Evolutionary conservation across 257 asterid species (phyloP).

Genomic region (Cinchona pubescens): DNA sequence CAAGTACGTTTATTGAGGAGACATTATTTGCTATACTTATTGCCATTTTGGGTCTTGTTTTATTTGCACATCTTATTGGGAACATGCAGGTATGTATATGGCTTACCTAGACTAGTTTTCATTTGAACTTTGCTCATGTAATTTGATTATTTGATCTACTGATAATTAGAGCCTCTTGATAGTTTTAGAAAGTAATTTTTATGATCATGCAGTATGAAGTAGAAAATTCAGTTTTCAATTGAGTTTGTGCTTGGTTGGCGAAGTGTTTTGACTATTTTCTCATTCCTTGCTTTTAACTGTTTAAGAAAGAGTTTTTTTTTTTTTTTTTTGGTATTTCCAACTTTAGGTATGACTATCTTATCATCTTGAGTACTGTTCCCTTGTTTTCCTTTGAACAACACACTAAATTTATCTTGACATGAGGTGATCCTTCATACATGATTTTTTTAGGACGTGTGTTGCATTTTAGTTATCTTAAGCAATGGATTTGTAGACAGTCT

Average conservation of each 20-base stretch:
- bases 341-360: not conserved
- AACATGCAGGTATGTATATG: slow-evolving; percentile 77
- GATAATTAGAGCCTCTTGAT: not conserved
- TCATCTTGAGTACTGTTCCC: not conserved
- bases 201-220: not conserved
- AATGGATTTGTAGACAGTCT: too few relatives aligned
- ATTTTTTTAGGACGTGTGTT: not conserved
- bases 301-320: not conserved
- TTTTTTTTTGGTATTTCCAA: not conserved
- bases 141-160: not conserved
- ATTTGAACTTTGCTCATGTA: not conserved
- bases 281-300: not conserved
- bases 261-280: not conserved
- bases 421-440: not conserved
- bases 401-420: not conserved
- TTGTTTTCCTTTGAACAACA: not conserved
- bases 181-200: not conserved
- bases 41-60: slow-evolving; percentile 81
- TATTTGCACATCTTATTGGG: slow-evolving; percentile 90
- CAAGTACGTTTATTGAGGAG: slow-evolving; percentile 84
- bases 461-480: not conserved
- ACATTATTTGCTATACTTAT: slow-evolving; percentile 80
- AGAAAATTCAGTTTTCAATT: not conserved
- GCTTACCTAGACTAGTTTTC: not conserved
- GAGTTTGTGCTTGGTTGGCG: not conserved